Evolutionary conservation across 2,329 filamentous ascomycete species (phyloP).

Genomic region (Beauveria australis): DNA sequence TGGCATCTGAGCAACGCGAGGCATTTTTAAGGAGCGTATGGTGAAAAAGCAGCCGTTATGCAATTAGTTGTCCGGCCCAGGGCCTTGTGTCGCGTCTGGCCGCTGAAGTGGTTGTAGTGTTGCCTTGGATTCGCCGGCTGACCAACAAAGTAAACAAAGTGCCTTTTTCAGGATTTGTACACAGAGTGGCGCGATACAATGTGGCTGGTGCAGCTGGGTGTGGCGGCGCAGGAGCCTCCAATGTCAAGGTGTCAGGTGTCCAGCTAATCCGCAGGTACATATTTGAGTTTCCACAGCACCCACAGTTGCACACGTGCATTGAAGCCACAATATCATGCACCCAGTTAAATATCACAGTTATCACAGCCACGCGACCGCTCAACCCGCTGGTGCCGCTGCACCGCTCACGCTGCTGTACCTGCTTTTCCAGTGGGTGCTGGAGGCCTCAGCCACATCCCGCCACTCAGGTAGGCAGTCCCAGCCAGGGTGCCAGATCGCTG

Average conservation of each 20-base stretch:
- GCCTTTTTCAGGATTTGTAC: neutral
- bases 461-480: too few species aligned
- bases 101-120: slow-evolving; percentile 4
- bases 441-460: too few species aligned
- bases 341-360: neutral
- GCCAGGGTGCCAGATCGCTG: neutral
- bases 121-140: neutral
- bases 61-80: neutral
- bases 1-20: slow-evolving; percentile 48
- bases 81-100: slow-evolving; percentile 8
- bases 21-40: slow-evolving; percentile 34
- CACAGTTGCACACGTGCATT: neutral
- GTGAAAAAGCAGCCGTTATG: neutral
- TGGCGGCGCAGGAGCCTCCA: neutral
- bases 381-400: too few species aligned
- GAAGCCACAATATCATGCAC: neutral
- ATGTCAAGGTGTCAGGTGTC: neutral
- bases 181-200: neutral
- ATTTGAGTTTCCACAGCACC: neutral
- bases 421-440: too few species aligned
- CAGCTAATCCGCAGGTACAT: too few species aligned
- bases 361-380: neutral
- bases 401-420: too few species aligned
- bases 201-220: slow-evolving; percentile 3
- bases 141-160: slow-evolving; percentile 14